Percentiles rank a stretch among this genome's conserved stretches.
phyloP scores from a whole-genome alignment of 352 stramenopile species.

The Pythium phragmitis region DNA sequence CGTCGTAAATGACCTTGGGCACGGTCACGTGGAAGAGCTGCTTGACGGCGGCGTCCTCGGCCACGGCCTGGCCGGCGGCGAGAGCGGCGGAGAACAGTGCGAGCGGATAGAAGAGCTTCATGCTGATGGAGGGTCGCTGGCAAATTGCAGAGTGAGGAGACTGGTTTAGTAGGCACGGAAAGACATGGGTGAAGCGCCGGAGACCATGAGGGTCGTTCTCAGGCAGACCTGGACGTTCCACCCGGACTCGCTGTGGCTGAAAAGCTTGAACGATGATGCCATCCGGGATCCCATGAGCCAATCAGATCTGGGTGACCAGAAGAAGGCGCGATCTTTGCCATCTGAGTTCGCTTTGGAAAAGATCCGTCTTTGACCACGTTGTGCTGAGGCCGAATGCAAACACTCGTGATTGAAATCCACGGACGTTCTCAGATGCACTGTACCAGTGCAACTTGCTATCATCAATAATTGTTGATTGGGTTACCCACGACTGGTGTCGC shows the following conservation, averaged over 20 bases:
- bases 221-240: not conserved
- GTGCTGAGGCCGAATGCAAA: not conserved
- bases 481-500: too few species aligned
- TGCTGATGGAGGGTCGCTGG: slow-evolving; percentile 11
- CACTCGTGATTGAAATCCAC: not conserved
- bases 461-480: too few species aligned
- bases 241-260: not conserved
- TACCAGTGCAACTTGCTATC: too few species aligned
- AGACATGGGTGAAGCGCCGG: not conserved
- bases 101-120: slow-evolving; percentile 32
- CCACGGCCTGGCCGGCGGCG: slow-evolving; percentile 19
- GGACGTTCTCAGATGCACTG: not conserved
- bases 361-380: not conserved
- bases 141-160: slow-evolving; percentile 22
- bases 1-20: slow-evolving; percentile 30
- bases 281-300: not conserved
- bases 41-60: slow-evolving; percentile 27
- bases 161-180: not conserved
- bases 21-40: slow-evolving; percentile 37
- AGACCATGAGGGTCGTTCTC: not conserved
- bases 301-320: not conserved
- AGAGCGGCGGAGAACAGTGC: slow-evolving; percentile 17
- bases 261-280: not conserved
- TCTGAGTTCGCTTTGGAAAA: not conserved
- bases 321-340: slow-evolving; percentile 1